Conservation (phyloP, 2,329 filamentous ascomycete species). For the Trematosphaeria pertusa region DNA sequence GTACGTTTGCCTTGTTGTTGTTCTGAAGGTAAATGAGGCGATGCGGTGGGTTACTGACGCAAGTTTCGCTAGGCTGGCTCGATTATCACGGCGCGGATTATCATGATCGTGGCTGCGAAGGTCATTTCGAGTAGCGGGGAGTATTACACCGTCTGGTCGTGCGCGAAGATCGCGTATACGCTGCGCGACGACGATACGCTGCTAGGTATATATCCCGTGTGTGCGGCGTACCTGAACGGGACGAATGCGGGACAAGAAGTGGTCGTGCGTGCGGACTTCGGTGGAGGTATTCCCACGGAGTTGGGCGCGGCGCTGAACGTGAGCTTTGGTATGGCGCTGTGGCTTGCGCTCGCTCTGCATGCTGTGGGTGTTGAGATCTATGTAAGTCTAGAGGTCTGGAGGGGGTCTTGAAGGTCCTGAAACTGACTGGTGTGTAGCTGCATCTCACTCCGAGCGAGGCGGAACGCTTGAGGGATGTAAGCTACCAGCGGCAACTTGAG, state of each 20-base stretch:
- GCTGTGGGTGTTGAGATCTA: constrained; percentile 49
- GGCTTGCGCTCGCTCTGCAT: constrained; percentile 62
- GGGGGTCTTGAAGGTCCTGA: not conserved
- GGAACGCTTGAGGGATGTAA: constrained; percentile 62
- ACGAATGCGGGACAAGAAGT: constrained; percentile 26
- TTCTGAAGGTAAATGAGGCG: too few species aligned
- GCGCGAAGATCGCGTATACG: constrained; percentile 58
- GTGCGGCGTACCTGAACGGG: constrained; percentile 50
- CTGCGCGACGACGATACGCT: constrained; percentile 13
- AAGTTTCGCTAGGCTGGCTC: constrained; percentile 57
- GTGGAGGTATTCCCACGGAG: constrained; percentile 30
- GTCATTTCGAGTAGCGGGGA: constrained; percentile 47
- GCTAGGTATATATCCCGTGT: constrained; percentile 53
- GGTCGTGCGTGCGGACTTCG: constrained; percentile 35
- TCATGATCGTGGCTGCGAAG: constrained; percentile 53
- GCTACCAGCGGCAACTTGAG: constrained; percentile 63
- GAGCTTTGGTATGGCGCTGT: constrained; percentile 61
- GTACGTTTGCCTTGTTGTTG: constrained; percentile 14
- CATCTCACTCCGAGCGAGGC: constrained; percentile 60
- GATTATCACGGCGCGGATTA: constrained; percentile 61
- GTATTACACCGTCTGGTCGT: constrained; percentile 52
- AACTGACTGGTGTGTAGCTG: constrained; percentile 16
- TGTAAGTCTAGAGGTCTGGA: constrained; percentile 46
- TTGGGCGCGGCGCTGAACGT: constrained; percentile 55
- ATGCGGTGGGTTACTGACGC: too few species aligned